phyloP scores from a whole-genome alignment of 176 grass and related monocot genomes.

The Bolboschoenus planiculmis region DNA sequence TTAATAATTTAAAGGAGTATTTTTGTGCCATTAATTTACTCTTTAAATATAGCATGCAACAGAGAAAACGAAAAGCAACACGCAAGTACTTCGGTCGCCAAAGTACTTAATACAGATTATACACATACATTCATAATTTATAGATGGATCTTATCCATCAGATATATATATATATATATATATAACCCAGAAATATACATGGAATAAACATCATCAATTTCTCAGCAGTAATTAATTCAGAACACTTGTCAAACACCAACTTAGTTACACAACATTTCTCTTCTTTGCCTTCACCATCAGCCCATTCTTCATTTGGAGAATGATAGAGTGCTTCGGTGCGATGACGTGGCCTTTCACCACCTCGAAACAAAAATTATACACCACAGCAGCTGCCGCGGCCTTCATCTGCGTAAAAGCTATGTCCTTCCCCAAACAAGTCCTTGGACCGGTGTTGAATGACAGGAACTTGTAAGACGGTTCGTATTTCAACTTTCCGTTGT shows the following conservation, averaged over 20 bases:
- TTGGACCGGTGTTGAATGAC: slow-evolving; percentile 67
- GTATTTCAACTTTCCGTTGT: slow-evolving; percentile 45
- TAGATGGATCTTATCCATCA: not conserved
- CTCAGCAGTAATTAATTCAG: not conserved
- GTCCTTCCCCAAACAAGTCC: slow-evolving; percentile 82
- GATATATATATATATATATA: not conserved
- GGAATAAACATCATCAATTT: not conserved
- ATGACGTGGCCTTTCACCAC: slow-evolving; percentile 40
- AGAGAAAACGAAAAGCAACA: not conserved
- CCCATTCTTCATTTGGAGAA: slow-evolving; percentile 79
- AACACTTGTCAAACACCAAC: too few relatives aligned
- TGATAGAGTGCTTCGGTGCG: slow-evolving; percentile 69
- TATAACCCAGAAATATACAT: not conserved
- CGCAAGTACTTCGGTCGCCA: not conserved
- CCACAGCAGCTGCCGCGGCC: slow-evolving; percentile 35
- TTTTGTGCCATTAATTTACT: not conserved
- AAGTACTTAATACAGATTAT: not conserved
- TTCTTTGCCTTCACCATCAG: slow-evolving; percentile 47
- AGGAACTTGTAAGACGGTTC: slow-evolving; percentile 90
- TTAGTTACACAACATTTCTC: slow-evolving; percentile 11
- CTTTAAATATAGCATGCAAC: not conserved
- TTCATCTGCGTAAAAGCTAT: slow-evolving; percentile 88
- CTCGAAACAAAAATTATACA: slow-evolving; percentile 63
- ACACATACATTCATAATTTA: not conserved
- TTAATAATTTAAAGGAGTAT: not conserved